A percentile compares a stretch with the other conserved stretches of the same genome.
phyloP scores from a whole-genome alignment of 73 alveolate species.

The Paramecium primaurelia region DNA sequence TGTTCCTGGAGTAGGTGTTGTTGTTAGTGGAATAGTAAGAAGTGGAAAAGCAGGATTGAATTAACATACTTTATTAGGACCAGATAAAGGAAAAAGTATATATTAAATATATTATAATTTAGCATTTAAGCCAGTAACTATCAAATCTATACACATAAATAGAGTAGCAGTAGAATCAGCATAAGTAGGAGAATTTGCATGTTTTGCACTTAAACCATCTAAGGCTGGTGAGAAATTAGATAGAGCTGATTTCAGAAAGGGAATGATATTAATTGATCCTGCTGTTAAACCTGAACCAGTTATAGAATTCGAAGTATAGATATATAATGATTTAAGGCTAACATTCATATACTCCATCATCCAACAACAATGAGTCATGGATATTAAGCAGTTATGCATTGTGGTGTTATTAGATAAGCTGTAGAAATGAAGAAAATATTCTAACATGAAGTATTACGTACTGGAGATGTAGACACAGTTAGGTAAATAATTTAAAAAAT shows the following conservation, averaged over 20 bases:
- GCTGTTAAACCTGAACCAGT: slow-evolving; percentile 73
- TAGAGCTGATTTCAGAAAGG: slow-evolving; percentile 89
- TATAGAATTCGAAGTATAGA: slow-evolving; percentile 76
- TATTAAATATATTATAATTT: not conserved
- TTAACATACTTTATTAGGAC: slow-evolving; percentile 81
- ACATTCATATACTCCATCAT: slow-evolving; percentile 95
- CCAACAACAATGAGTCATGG: slow-evolving; percentile 84
- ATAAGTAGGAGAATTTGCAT: slow-evolving; percentile 85
- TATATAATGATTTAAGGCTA: slow-evolving; percentile 55
- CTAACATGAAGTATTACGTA: not conserved
- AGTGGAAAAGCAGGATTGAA: slow-evolving; percentile 82
- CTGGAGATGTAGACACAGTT: slow-evolving; percentile 35
- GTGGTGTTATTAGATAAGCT: slow-evolving; percentile 48
- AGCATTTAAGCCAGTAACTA: slow-evolving; percentile 76
- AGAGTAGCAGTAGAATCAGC: slow-evolving; percentile 83
- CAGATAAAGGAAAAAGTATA: slow-evolving; percentile 72
- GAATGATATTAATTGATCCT: slow-evolving; percentile 84
- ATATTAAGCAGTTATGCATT: slow-evolving; percentile 49
- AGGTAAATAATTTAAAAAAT: not conserved
- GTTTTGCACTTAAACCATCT: slow-evolving; percentile 86
- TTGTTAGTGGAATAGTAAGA: slow-evolving; percentile 85
- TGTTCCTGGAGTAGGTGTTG: slow-evolving; percentile 89
- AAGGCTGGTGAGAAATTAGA: slow-evolving; percentile 85
- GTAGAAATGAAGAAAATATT: slow-evolving; percentile 38
- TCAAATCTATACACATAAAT: slow-evolving; percentile 84